Evolutionary conservation across 352 stramenopile species (phyloP), one percentile per base, ranked within the genome.

Genomic region (Detonula confervacea): DNA sequence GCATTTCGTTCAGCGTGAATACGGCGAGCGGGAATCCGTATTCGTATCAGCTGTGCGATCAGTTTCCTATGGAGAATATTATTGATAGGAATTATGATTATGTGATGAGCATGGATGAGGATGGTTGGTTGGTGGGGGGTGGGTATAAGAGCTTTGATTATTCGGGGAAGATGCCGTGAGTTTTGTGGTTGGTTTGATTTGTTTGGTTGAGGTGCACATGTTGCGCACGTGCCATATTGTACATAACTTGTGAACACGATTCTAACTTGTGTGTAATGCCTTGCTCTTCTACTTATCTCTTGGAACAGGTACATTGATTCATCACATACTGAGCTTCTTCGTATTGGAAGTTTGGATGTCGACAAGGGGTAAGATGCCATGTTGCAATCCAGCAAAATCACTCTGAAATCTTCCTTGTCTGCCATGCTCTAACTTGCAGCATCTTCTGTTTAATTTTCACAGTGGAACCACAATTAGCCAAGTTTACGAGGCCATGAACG

Each of bases 31-130:
- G 89, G 39, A 94, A 94, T 69, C 87, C 87, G 14, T 92, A 94
- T 62, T 88, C 73, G 5, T 94, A 92, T 59, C 85, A 92, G 49
- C 69, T 94, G 6, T 89, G 81, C 65, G 85, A 94, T 83, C 89
- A 94, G 60, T 92, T 94, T 55, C 81, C 85, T 6, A 92, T 94
- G 85, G 83, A 92, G 73, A 92, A 92, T 57, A 91, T 94, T 72
- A 92, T 94, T 78, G 89, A 94, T 81, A 77, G 89, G 54, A 67
- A 86, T 63, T 94, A 94, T 62, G 68, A 92, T 39, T 92, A 91
- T 66, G 75, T 92, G 9, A 92, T 92, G 89, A 90, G 80, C 83
- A 91, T 92, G 84, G 89, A 94, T 54, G 87, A 92, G 68, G 89
- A 94, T 79, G 89, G 89, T 35, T 94, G 89, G 89, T 78, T 94